Evolutionary conservation across 2,329 filamentous ascomycete genomes (phyloP).

Genomic region (Fusarium sterilihyphosum): DNA sequence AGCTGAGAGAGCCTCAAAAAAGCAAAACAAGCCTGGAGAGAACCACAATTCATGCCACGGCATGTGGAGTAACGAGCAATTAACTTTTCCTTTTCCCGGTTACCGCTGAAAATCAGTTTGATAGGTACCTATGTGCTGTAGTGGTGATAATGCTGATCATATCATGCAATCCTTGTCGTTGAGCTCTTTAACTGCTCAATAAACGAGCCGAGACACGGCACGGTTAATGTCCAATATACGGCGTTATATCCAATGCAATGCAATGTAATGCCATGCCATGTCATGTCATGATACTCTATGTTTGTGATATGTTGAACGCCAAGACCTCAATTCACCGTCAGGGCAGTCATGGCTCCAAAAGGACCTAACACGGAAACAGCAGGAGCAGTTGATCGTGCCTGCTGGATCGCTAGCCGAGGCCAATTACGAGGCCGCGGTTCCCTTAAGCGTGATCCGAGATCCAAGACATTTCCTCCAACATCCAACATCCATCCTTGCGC

Average conservation of each 20-base stretch:
- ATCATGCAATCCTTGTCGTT: constrained; percentile 4
- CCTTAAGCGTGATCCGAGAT: constrained; percentile 22
- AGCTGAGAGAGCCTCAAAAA: constrained; percentile 24
- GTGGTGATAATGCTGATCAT: background rate
- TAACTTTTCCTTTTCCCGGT: background rate
- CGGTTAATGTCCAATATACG: background rate
- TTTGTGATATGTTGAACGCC: background rate
- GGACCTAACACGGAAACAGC: constrained; percentile 33
- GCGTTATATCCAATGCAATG: background rate
- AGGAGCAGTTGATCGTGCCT: constrained; percentile 21
- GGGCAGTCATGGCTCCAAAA: background rate
- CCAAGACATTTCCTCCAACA: constrained; percentile 27
- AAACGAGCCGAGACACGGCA: background rate
- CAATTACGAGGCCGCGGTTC: constrained; percentile 26
- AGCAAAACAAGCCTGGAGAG: background rate
- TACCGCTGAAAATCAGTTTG: background rate
- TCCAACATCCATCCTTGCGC: background rate
- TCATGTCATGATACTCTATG: background rate
- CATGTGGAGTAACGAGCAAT: background rate
- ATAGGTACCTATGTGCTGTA: no score
- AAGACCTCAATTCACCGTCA: background rate
- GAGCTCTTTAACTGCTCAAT: background rate
- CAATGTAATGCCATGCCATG: background rate
- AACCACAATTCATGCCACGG: background rate
- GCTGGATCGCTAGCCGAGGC: background rate